phyloP scores from a whole-genome alignment of 73 alveolate genomes.

The Paramecium primaurelia region DNA sequence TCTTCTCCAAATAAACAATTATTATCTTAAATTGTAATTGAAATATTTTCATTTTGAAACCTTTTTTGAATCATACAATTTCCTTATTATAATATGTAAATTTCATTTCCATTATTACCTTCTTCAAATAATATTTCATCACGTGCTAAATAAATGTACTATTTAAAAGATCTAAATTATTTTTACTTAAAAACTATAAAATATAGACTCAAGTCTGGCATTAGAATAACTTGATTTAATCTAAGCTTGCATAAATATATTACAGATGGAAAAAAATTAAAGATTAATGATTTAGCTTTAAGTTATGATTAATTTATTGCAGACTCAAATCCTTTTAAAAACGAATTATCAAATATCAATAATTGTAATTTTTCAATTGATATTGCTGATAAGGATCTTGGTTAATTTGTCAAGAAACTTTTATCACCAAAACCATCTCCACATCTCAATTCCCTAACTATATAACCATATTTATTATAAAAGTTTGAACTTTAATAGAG shows the following conservation, averaged over 20 bases:
- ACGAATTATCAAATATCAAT: background rate
- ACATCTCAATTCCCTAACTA: background rate
- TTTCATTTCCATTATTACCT: background rate
- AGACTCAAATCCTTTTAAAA: background rate
- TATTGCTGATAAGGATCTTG: background rate
- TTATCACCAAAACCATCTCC: conserved; percentile 24
- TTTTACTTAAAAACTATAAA: background rate
- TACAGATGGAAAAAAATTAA: background rate
- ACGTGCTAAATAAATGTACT: background rate
- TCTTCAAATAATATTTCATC: background rate
- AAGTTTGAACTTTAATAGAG: background rate
- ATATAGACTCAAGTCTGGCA: background rate
- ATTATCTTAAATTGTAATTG: background rate
- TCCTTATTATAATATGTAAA: background rate
- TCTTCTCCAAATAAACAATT: background rate
- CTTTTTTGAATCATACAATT: background rate
- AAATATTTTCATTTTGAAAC: background rate
- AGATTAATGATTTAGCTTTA: background rate
- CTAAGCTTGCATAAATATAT: background rate
- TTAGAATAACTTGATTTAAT: background rate
- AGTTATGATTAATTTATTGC: background rate
- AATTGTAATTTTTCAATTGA: background rate
- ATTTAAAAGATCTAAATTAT: background rate
- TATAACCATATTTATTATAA: background rate
- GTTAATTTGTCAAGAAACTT: background rate